A percentile compares a stretch with the other conserved stretches of the same genome.
Evolutionary conservation across 139 green algal species (phyloP).

Genomic region (Trebouxia sp.): DNA sequence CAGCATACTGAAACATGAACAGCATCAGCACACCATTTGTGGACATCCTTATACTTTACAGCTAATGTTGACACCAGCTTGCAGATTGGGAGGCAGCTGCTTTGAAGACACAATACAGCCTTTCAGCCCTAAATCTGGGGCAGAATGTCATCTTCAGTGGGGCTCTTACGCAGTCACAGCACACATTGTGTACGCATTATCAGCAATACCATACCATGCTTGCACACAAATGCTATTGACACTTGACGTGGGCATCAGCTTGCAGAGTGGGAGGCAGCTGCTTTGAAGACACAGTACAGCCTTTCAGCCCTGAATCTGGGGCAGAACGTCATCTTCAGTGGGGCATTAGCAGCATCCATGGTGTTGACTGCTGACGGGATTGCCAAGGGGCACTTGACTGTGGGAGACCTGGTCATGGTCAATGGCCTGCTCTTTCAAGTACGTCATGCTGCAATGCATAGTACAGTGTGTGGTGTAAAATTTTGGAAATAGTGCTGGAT

Average conservation of each 20-base stretch:
- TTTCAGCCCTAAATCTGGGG: slow-evolving; percentile 92
- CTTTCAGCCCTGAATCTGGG: slow-evolving; percentile 93
- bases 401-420: slow-evolving; percentile 97
- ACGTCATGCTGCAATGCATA: not conserved
- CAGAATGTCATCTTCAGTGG: slow-evolving; percentile 91
- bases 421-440: slow-evolving; percentile 97
- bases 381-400: slow-evolving; percentile 57
- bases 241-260: not conserved
- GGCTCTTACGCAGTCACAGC: slow-evolving; percentile 60
- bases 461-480: not conserved
- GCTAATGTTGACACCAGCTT: not conserved
- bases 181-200: slow-evolving; percentile 80
- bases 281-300: slow-evolving; percentile 79
- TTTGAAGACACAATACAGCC: slow-evolving; percentile 78
- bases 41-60: not conserved
- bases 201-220: not conserved
- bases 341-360: slow-evolving; percentile 75
- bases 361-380: slow-evolving; percentile 77
- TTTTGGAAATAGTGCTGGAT: not conserved
- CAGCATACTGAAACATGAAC: no score
- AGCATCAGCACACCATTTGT: not conserved
- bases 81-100: slow-evolving; percentile 46
- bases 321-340: slow-evolving; percentile 90
- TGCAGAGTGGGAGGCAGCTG: slow-evolving; percentile 67
- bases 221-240: not conserved